Evolutionary conservation across 495 filamentous ascomycete species (phyloP).

Genomic region (Penicillium nucicola): DNA sequence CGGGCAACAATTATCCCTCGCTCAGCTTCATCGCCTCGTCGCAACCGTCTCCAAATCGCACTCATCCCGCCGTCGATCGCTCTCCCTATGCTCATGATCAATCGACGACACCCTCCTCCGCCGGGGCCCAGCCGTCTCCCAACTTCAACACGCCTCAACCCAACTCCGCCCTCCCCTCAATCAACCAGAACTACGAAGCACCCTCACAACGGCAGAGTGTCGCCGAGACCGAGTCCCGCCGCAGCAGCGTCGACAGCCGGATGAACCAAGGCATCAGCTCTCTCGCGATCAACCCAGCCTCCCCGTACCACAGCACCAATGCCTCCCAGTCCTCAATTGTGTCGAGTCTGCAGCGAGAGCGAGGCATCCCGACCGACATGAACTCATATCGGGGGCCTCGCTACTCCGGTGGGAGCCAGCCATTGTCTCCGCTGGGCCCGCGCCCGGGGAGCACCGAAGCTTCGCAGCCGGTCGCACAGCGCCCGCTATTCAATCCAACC

Average conservation of each 20-base stretch:
- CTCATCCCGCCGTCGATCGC: conserved; percentile 43
- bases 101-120: conserved; percentile 43
- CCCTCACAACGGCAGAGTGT: conserved; percentile 46
- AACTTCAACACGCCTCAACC: conserved; percentile 41
- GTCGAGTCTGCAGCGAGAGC: conserved; percentile 56
- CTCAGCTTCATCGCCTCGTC: conserved; percentile 47
- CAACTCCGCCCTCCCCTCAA: conserved; percentile 41
- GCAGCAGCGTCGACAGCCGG: conserved; percentile 76
- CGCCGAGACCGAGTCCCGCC: conserved; percentile 56
- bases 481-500: conserved; percentile 72
- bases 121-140: conserved; percentile 43
- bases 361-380: conserved; percentile 46
- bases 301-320: conserved; percentile 73
- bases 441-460: conserved; percentile 52
- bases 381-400: conserved; percentile 58
- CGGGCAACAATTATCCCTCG: conserved; percentile 46
- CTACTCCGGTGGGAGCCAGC: conserved; percentile 40
- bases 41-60: conserved; percentile 49
- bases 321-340: conserved; percentile 74
- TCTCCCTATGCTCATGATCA: conserved; percentile 41
- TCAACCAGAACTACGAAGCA: conserved; percentile 51
- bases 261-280: conserved; percentile 69
- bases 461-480: conserved; percentile 59
- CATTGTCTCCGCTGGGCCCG: conserved; percentile 47
- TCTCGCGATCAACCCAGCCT: conserved; percentile 60